A percentile compares a stretch with the other conserved stretches of the same genome.
These are phyloP conservation scores for Austroboletus novae-zelandiae DNA, from an alignment of 1,284 basidiomycete genomes.

Conservation along the genomic window DNA sequence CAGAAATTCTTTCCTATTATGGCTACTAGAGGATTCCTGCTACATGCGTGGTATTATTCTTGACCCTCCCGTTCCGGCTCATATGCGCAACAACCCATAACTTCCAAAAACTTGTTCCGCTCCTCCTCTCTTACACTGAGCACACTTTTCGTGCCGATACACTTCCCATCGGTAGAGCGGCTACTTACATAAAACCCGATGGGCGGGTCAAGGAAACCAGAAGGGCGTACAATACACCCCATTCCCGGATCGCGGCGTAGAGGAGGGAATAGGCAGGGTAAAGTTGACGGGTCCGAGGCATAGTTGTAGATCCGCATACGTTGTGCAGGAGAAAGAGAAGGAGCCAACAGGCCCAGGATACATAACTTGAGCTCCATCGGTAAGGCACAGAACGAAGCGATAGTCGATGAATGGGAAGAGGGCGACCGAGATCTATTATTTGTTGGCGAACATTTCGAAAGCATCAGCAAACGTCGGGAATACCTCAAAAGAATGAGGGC, in stretches of 20 bases:
- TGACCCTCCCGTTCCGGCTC: slow-evolving; percentile 34
- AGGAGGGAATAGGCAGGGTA: slow-evolving; percentile 48
- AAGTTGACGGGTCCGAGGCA: slow-evolving; percentile 50
- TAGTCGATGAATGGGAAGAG: slow-evolving; percentile 20
- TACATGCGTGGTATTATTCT: slow-evolving; percentile 3
- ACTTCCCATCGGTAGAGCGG: slow-evolving; percentile 34
- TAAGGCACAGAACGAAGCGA: slow-evolving; percentile 33
- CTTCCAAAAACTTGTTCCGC: slow-evolving; percentile 42
- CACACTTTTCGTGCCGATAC: slow-evolving; percentile 38
- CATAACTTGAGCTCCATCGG: slow-evolving; percentile 61
- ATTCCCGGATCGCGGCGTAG: slow-evolving; percentile 21
- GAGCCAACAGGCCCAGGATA: slow-evolving; percentile 57
- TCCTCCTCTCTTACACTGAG: slow-evolving; percentile 43
- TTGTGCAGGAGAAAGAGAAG: slow-evolving; percentile 55
- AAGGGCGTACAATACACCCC: slow-evolving; percentile 36
- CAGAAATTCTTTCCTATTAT: background rate
- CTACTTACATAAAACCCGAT: slow-evolving; percentile 8
- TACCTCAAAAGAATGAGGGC: slow-evolving; percentile 52
- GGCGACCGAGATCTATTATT: slow-evolving; percentile 2
- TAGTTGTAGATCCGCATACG: slow-evolving; percentile 54
- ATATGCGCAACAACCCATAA: slow-evolving; percentile 47
- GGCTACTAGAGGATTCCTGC: background rate
- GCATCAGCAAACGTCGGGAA: slow-evolving; percentile 49
- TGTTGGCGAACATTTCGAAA: slow-evolving; percentile 14
- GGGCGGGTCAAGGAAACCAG: slow-evolving; percentile 24